Conservation (phyloP, 371 early-diverging fungal species). For the Rhizopus sp. region DNA sequence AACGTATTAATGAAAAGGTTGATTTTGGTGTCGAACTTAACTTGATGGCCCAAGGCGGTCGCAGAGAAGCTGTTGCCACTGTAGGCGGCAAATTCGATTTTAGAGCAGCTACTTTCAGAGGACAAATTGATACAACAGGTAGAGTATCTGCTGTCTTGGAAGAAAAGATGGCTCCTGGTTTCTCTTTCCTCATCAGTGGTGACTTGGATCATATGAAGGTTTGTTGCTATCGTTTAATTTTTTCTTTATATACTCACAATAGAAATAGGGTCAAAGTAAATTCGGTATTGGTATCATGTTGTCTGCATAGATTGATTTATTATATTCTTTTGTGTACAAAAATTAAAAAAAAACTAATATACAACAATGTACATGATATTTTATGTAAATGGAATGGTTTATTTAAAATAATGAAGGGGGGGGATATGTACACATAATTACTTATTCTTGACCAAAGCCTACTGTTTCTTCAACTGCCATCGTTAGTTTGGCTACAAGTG, state of each 20-base stretch:
- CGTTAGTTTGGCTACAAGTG: constrained; percentile 79
- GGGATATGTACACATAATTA: not conserved
- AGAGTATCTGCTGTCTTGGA: constrained; percentile 87
- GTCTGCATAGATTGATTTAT: constrained; percentile 60
- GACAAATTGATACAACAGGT: constrained; percentile 89
- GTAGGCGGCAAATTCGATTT: constrained; percentile 97
- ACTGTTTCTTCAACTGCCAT: constrained; percentile 94
- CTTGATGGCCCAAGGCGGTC: constrained; percentile 71
- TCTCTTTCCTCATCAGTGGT: constrained; percentile 89
- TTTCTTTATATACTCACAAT: not conserved
- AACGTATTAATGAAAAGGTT: constrained; percentile 89
- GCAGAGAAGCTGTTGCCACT: constrained; percentile 90
- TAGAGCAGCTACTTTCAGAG: constrained; percentile 88
- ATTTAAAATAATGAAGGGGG: not conserved
- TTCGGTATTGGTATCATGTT: constrained; percentile 82
- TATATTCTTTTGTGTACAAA: constrained; percentile 14
- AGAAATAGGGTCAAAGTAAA: constrained; percentile 68
- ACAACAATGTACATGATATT: no score
- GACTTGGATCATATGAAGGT: constrained; percentile 96
- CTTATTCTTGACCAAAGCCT: constrained; percentile 80
- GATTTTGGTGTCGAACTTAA: constrained; percentile 95
- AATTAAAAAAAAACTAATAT: not conserved
- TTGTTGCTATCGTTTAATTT: constrained; percentile 20
- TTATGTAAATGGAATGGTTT: no score
- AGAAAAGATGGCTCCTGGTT: constrained; percentile 93